Evolutionary conservation across 345 rosid genomes (phyloP).

Genomic region (Barbarea vulgaris): DNA sequence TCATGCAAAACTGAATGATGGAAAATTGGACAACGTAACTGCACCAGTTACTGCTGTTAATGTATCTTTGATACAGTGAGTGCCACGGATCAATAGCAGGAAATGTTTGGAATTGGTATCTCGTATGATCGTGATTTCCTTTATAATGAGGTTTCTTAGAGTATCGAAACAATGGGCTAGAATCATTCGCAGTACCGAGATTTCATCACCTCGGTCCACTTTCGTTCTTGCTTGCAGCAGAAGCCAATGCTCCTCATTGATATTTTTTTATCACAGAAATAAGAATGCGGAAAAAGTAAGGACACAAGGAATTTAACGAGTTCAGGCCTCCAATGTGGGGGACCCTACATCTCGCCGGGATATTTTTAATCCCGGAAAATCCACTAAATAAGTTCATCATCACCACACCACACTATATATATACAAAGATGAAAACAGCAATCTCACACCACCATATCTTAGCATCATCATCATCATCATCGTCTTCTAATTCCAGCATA

Average conservation of each 20-base stretch:
- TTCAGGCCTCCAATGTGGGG: background rate
- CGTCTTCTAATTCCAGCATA: background rate
- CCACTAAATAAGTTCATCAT: too few species aligned
- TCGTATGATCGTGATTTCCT: conserved; percentile 62
- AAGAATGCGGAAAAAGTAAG: background rate
- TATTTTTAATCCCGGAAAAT: too few species aligned
- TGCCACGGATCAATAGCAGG: conserved; percentile 86
- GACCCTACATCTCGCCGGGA: background rate
- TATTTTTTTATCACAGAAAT: background rate
- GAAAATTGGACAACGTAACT: conserved; percentile 44
- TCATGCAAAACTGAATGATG: conserved; percentile 94
- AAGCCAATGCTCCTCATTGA: background rate
- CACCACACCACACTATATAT: too few species aligned
- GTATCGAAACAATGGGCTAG: background rate
- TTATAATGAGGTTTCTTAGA: background rate
- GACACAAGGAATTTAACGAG: background rate
- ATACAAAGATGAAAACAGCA: too few species aligned
- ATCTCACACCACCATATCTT: too few species aligned
- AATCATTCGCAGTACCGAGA: background rate
- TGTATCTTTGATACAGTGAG: conserved; percentile 94
- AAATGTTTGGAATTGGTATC: conserved; percentile 65
- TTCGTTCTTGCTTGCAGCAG: background rate
- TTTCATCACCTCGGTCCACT: background rate
- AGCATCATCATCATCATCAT: too few species aligned
- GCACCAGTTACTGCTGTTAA: conserved; percentile 96